Base-by-base conservation (phyloP, 2,329 filamentous ascomycete species). In the Didymosphaeria variabile region DNA sequence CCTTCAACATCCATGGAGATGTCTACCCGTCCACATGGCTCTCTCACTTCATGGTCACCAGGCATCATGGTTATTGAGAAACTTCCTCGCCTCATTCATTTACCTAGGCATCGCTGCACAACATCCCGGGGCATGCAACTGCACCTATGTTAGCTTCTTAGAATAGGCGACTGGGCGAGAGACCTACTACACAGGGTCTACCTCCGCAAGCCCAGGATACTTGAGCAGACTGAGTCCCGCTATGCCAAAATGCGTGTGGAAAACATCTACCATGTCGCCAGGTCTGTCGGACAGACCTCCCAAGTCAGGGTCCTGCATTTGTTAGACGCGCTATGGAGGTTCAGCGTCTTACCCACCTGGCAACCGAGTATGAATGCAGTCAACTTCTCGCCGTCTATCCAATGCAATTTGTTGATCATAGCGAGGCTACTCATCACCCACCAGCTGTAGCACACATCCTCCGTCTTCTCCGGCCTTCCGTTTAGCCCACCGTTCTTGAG, bases 391-490 rank as follows among this genome's bases (percentile, higher is more conserved):
- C 89, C 87, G 81, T 99, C 92, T 75, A 99, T 96, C 95, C 95
- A 99, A 77, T 97, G 92, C 56, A 93, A 85, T 58, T 90, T 89
- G 57, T 86, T 89, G 68, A 99, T 91, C 85, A 98, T 97, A 49
- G 91, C 90, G 68, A 99, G 82, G 76, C 94, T 97, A 74, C 92
- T 94, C 73, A 94, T 82, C 47, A 98, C 95, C 95, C 95, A 99
- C 95, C 95, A 99, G 77, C 93, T 97, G 81, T 99, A 99, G 81
- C 95, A 99, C 15, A 97, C 94, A 77, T 99, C 95, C 76, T 97
- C 94, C 64, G 91, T 82, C 83, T 99, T 99, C 81, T 98, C 95
- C 0, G 95, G 95, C 52, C 95, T 87, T 2, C 95, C 95, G 76
- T 99, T 99, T 54, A 99, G 82, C 0, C 95, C 95, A 32, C 95